A percentile compares a stretch with the other conserved stretches of the same genome.
Evolutionary conservation across 352 stramenopile genomes (phyloP).

Genomic region (Pythium sp.): DNA sequence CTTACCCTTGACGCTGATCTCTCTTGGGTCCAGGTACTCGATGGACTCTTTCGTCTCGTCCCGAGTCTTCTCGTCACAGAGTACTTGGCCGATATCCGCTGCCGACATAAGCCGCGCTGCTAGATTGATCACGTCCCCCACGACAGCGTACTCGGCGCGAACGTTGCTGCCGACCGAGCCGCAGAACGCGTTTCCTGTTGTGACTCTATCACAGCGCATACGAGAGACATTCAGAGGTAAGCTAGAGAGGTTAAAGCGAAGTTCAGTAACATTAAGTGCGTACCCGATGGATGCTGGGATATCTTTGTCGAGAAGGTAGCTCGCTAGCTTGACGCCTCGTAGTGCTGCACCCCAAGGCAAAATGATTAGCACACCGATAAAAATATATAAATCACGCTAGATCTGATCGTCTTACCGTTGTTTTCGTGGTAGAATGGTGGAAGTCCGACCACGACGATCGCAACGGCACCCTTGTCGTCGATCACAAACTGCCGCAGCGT

Average conservation of each 20-base stretch:
- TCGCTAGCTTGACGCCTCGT: slow-evolving; percentile 64
- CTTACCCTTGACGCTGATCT: slow-evolving; percentile 73
- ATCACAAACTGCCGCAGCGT: slow-evolving; percentile 86
- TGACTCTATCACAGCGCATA: slow-evolving; percentile 34
- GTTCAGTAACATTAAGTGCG: neutral
- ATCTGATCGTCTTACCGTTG: slow-evolving; percentile 41
- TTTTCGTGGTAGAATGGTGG: slow-evolving; percentile 85
- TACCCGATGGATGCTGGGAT: slow-evolving; percentile 70
- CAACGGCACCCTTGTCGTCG: slow-evolving; percentile 82
- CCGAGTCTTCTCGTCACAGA: slow-evolving; percentile 70
- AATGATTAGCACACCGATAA: slow-evolving; percentile 11
- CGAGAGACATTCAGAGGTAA: slow-evolving; percentile 5
- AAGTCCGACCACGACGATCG: slow-evolving; percentile 74
- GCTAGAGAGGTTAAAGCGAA: neutral
- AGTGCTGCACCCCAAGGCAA: slow-evolving; percentile 26
- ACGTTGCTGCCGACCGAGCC: slow-evolving; percentile 66
- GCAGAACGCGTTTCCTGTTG: slow-evolving; percentile 71
- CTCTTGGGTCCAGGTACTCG: slow-evolving; percentile 40
- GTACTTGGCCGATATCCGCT: slow-evolving; percentile 51
- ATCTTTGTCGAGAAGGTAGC: slow-evolving; percentile 60
- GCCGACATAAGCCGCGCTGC: slow-evolving; percentile 75
- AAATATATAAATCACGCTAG: neutral
- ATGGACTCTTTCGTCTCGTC: slow-evolving; percentile 54
- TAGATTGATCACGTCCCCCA: slow-evolving; percentile 85
- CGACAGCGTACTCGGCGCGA: slow-evolving; percentile 77